A percentile compares a stretch with the other conserved stretches of the same genome.
These are phyloP conservation scores for Symbiodinium natans DNA, from an alignment of 73 alveolate species.

Conservation along the genomic window DNA sequence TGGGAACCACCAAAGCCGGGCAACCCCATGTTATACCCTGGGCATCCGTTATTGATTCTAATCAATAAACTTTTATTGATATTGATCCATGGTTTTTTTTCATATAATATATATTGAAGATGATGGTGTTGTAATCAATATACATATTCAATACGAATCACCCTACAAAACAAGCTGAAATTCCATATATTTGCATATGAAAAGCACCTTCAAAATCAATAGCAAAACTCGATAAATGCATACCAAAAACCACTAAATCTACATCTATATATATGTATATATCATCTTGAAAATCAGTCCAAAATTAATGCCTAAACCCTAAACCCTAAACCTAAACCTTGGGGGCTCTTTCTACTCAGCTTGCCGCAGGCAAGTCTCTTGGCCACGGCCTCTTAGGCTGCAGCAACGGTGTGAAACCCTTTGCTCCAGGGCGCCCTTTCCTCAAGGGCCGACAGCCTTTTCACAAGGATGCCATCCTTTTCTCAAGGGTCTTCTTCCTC, in stretches of 20 bases:
- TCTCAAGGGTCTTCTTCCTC: neutral
- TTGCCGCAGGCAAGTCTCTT: too few relatives aligned
- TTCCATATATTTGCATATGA: neutral
- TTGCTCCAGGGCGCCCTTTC: too few relatives aligned
- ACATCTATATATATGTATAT: too few relatives aligned
- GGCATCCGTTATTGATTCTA: neutral
- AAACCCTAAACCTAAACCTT: too few relatives aligned
- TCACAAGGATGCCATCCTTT: neutral
- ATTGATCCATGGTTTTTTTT: neutral
- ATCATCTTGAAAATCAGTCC: too few relatives aligned
- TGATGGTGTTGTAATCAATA: neutral
- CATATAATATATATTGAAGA: neutral
- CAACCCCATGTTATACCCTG: too few relatives aligned
- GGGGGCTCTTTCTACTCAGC: too few relatives aligned
- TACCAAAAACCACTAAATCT: neutral
- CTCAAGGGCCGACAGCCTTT: too few relatives aligned
- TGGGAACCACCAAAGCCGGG: too few relatives aligned
- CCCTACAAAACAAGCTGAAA: neutral
- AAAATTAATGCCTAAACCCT: too few relatives aligned
- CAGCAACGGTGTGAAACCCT: too few relatives aligned
- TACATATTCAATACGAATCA: neutral
- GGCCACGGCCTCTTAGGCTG: too few relatives aligned
- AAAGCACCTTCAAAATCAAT: neutral
- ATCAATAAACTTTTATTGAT: neutral
- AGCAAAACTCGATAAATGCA: neutral